Evolutionary conservation across 306 rosid species (phyloP), one percentile per base, ranked within the genome.

Genomic region (Cicer chorassanicum): DNA sequence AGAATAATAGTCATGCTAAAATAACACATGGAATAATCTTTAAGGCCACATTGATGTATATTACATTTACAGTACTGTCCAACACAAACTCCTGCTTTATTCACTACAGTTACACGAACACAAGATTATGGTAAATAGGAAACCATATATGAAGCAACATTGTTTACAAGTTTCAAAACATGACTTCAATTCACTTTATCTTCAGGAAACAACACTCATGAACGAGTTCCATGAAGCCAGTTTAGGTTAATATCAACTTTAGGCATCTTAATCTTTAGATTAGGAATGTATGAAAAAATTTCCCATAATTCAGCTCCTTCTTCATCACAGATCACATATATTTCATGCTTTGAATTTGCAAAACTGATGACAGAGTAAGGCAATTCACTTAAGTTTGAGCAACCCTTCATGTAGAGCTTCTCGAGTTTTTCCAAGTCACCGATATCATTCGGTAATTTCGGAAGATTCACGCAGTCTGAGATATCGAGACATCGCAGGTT

Each of bases 311-410:
- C 19, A 65, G 75, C 87, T 7, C 38, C 79, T 73, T 83, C 87
- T 41, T 86, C 89, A 7, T 86, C 85, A 39, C 89, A 86, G 5
- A 78, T 41, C 12, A 83, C 84, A 66, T 5, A 1, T 19, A 81
- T 21, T 16, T 6, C 2, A 43, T 77, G 75, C 42, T 75, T 49
- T 19, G 44, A 12, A 19, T 44, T 6, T 19, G 9, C 71, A 40
- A 83, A 81, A 34, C 83, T 41, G 40, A 1, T 0, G 18, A 74
- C 14, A 0, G 84, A 77, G 41, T 34, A 0, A n/a, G 89, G 89
- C 75, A 80, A 42, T 16, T 78, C 70, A 29, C 8, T 63, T 73
- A 82, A 60, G 10, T 45, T 50, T 34, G 85, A 78, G 62, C 87
- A 86, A 41, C 85, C 80, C 41, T 45, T 75, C 80, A 83, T 70